Evolutionary conservation across 257 asterid species (phyloP).

Genomic region (Perilla frutescens): DNA sequence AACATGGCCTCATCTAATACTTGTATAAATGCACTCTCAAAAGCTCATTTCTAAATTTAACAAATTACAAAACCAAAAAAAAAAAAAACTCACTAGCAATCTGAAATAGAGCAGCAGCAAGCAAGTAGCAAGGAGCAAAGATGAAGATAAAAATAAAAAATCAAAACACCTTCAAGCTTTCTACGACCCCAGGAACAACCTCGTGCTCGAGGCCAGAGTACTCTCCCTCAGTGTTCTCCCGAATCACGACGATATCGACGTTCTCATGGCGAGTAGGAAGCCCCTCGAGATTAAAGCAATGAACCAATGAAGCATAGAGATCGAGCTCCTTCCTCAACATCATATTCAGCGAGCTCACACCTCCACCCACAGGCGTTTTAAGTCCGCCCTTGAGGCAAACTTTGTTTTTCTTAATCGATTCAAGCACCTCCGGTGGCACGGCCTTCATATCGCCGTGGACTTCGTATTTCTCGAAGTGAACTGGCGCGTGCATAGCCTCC

Average conservation of each 20-base stretch:
- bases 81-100: background rate
- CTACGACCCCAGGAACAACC: conserved; percentile 99
- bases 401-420: conserved; percentile 82
- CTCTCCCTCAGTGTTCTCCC: conserved; percentile 98
- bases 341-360: conserved; percentile 89
- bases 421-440: conserved; percentile 73
- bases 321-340: conserved; percentile 88
- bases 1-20: background rate
- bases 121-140: background rate
- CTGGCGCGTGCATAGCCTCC: conserved; percentile 98
- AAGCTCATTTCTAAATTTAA: background rate
- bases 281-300: conserved; percentile 84
- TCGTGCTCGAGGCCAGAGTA: conserved; percentile 97
- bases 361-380: conserved; percentile 95
- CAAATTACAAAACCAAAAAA: background rate
- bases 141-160: conserved; percentile 8
- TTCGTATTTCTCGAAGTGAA: conserved; percentile 80
- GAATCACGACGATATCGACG: conserved; percentile 87
- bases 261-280: conserved; percentile 82
- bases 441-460: conserved; percentile 86
- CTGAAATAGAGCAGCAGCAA: conserved; percentile 8
- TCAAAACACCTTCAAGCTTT: conserved; percentile 86
- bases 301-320: conserved; percentile 92
- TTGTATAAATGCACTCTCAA: too few relatives aligned
- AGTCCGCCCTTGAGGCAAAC: conserved; percentile 93